Conservation (phyloP, 345 rosid genomes). For the Eucalyptus camaldulensis region DNA sequence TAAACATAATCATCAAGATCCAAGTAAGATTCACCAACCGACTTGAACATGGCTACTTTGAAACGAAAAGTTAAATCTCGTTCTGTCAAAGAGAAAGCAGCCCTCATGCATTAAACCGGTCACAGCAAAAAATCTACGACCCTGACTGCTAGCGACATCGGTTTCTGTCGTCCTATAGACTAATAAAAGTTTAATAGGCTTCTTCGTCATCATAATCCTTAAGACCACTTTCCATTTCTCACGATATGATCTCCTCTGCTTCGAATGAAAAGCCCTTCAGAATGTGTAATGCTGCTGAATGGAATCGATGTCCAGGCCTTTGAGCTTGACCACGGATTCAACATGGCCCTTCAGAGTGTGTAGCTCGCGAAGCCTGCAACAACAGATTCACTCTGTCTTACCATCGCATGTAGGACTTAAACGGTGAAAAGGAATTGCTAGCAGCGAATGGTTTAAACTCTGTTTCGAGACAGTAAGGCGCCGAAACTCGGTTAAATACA, state of each 20-base stretch:
- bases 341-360: constrained; percentile 70
- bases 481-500: not conserved
- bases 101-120: not conserved
- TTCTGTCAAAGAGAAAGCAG: not conserved
- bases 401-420: not conserved
- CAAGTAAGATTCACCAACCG: not conserved
- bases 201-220: constrained; percentile 3
- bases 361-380: constrained; percentile 62
- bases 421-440: not conserved
- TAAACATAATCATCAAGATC: not conserved
- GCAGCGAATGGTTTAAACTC: not conserved
- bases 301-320: constrained; percentile 76
- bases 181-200: not conserved
- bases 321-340: constrained; percentile 79
- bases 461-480: not conserved
- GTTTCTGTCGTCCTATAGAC: not conserved
- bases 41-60: not conserved
- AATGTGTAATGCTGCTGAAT: constrained; percentile 74
- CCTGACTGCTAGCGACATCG: not conserved
- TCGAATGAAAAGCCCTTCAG: constrained; percentile 5
- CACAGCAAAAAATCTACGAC: not conserved
- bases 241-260: not conserved
- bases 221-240: too few species aligned
- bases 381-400: not conserved
- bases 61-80: not conserved